A percentile compares a stretch with the other conserved stretches of the same genome.
phyloP scores from a whole-genome alignment of 345 rosid genomes.

The Pelargonium nanum region DNA sequence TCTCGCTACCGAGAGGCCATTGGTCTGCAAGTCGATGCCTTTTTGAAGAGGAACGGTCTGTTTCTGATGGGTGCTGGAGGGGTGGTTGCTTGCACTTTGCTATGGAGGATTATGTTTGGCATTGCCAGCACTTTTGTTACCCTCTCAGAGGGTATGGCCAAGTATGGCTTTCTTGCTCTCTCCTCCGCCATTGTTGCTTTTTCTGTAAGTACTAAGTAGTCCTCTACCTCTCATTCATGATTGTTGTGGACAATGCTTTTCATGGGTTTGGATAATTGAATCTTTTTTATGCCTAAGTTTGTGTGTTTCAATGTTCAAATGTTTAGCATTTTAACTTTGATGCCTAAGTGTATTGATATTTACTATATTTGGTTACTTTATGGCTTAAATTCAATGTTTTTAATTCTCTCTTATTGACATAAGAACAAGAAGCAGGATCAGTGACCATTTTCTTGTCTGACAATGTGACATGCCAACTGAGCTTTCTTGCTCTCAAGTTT shows the following conservation, averaged over 20 bases:
- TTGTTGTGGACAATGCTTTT: no score
- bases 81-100: slow-evolving; percentile 45
- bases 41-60: slow-evolving; percentile 55
- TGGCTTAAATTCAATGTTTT: no score
- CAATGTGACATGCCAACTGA: no score
- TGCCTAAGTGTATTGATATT: no score
- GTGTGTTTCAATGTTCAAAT: no score
- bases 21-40: slow-evolving; percentile 74
- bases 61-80: slow-evolving; percentile 62
- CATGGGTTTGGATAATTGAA: no score
- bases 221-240: no score
- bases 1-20: slow-evolving; percentile 57
- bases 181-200: slow-evolving; percentile 88
- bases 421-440: not conserved
- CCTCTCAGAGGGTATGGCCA: slow-evolving; percentile 85
- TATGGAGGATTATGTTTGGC: slow-evolving; percentile 89
- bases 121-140: slow-evolving; percentile 73
- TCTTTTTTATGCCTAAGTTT: no score
- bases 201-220: slow-evolving; percentile 73
- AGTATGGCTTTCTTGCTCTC: slow-evolving; percentile 87
- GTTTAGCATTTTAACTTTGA: no score
- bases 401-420: no score
- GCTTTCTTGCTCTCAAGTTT: not conserved
- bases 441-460: not conserved
- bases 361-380: no score